Base-by-base conservation (phyloP, 1,284 basidiomycete genomes). In the Puccinia triticina region DNA sequence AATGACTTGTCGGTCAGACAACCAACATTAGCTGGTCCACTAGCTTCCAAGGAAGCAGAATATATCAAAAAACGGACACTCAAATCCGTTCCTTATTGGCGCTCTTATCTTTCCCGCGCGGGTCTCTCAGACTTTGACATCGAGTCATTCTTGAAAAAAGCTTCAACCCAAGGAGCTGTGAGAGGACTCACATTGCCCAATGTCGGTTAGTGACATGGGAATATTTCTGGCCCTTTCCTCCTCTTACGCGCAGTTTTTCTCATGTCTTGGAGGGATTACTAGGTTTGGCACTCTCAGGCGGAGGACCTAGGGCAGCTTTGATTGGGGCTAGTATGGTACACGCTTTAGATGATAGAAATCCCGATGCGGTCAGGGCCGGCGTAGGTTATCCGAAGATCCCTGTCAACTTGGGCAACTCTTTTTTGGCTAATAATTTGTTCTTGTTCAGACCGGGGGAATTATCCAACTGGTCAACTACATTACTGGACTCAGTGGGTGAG, bases 231-330 rank as follows among this genome's bases (percentile, higher is more conserved):
- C 46, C 43, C 23, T 67, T 46, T 43, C 32, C 2, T 50, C 37
- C 12, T n/a, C 29, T 26, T 18, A 46, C 3, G n/a, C 16, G 2
- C 12, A 23, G 18, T 32, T 4, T n/a, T 48, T n/a, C 21, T 69
- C 32, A 18, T 40, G 23, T 29, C 43, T 34, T 32, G 12, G 3
- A 12, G 40, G 11, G 46, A 72, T 50, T 8, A 7, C 8, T 40
- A 81, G 78, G 69, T 5, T 72, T 81, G 21, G 67, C 78, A 23
- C 67, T 81, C 26, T 81, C 78, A 23, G 78, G 78, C 48, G 78
- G 78, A 40, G 78, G 78, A 14, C 69, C 71, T 21, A 81, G 78
- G 59, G 78, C 78, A 48, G 78, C 78, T 26, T 34, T 81, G 21
- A 61, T 81, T n/a, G 71, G 69, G 8, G 78, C 69, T 37, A 73